Evolutionary conservation across 768 basidiomycete genomes (phyloP), one percentile per base, ranked within the genome.

Genomic region (Sporobolomyces pararoseus): DNA sequence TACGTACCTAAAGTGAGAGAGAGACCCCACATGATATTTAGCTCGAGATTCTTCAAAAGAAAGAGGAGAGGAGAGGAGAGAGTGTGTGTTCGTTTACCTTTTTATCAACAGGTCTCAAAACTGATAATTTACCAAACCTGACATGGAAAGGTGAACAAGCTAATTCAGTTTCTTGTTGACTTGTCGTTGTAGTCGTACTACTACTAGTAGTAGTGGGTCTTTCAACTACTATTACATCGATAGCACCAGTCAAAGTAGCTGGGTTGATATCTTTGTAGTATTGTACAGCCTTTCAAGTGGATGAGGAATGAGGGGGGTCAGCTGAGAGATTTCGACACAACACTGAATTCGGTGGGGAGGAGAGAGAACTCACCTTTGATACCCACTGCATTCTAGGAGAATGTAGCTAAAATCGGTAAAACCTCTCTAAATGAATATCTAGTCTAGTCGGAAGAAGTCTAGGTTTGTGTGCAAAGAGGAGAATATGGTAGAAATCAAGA

Each of bases 111-210:
- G 96, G 94, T 59, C 92, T 83, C 17, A 98, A 84, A 13, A 97
- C 91, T 80, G 95, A 91, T 84, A 92, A 88, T 83, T 98, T 98
- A 59, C 96, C 96, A 80, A 97, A 97, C 70, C 95, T 84, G 51
- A 99, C 94, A 79, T 97, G 96, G 77, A 99, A 99, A 1, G 95
- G 96, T 3, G 91, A 92, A 78, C 93, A 96, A 1, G 85, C 88
- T 21, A 96, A 85, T 76, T 87, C 88, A 35, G 82, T 83, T 83
- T 70, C 55, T 37, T 76, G 35, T 19, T 12, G 32, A 49, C 59
- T 76, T 78, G 73, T n/a, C n/a, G n/a, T n/a, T n/a, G n/a, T n/a
- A n/a, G n/a, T n/a, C n/a, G n/a, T n/a, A n/a, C n/a, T n/a, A n/a
- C n/a, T n/a, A n/a, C n/a, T n/a, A n/a, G n/a, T n/a, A n/a, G n/a